Evolutionary conservation across 805 yeast species (phyloP).

Genomic region (Zygoascus bituminiphila): DNA sequence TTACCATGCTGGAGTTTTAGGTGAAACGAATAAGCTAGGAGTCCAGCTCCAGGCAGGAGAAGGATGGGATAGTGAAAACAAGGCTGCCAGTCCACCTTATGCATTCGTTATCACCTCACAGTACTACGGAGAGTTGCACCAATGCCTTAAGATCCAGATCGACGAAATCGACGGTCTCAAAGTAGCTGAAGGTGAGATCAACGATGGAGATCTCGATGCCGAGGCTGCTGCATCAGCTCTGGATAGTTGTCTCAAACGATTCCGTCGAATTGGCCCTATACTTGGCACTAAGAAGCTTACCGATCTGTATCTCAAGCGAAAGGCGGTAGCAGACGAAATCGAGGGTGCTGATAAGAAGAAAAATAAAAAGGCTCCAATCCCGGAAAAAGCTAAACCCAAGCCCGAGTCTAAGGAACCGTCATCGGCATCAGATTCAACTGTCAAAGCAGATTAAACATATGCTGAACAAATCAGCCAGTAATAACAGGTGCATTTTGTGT

Average conservation of each 20-base stretch:
- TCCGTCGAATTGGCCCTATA: constrained; percentile 24
- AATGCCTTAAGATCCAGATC: constrained; percentile 1
- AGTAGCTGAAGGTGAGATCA: constrained; percentile 3
- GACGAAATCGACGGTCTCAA: background rate
- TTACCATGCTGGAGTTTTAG: constrained; percentile 61
- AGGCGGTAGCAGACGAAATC: constrained; percentile 9
- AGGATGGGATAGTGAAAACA: constrained; percentile 44
- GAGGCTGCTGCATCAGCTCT: constrained; percentile 6
- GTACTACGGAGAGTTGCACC: constrained; percentile 12
- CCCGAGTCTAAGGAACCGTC: background rate
- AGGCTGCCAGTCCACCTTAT: background rate
- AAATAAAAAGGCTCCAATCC: background rate
- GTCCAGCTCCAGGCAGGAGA: constrained; percentile 64
- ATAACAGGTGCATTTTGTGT: too few relatives aligned
- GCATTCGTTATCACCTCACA: constrained; percentile 4
- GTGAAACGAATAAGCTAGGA: constrained; percentile 49
- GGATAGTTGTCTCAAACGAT: constrained; percentile 14
- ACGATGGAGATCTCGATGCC: constrained; percentile 7
- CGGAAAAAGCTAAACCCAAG: background rate
- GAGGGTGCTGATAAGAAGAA: background rate
- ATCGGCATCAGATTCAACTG: too few relatives aligned
- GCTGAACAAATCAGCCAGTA: too few relatives aligned
- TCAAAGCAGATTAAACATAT: too few relatives aligned
- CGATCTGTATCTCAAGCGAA: constrained; percentile 18
- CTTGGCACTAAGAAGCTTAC: constrained; percentile 19